Evolutionary conservation across 768 basidiomycete species (phyloP), one percentile per base, ranked within the genome.

Genomic region (Sistotremastrum niveocremeum): DNA sequence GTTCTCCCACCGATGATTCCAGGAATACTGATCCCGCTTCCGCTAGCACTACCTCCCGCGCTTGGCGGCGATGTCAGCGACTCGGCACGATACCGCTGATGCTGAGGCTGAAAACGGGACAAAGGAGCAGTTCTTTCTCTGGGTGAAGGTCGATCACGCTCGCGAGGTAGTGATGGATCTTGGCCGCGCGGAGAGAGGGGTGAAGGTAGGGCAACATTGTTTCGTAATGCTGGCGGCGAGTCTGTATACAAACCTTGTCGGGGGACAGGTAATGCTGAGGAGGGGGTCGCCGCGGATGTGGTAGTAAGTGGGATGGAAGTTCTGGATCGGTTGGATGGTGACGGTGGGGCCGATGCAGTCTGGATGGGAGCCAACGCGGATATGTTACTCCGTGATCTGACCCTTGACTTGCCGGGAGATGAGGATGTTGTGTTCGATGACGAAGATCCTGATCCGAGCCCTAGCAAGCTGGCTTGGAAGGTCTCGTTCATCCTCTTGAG

Each of bases 401-500:
- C 36, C 34, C 30, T 50, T 39, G 4, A 9, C 33, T 6, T 8
- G n/a, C 9, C 31, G n/a, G 11, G 29, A 32, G 46, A 39, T 30
- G 46, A 42, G 30, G 46, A 39, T 28, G 44, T 48, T 39, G 28
- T 47, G 37, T 45, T 38, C 34, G 47, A 4, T 50, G 42, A 35
- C 51, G 51, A 35, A 45, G 46, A 7, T 28, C 48, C 32, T 44
- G 63, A 61, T 3, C 70, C 72, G 2, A 84, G 62, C 11, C 77
- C 78, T 47, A 77, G 74, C 33, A 86, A 61, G 41, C 77, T 81
- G 46, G 70, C 72, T 54, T 76, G 51, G 58, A 86, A 86, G 37
- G 68, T 65, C 52, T 78, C 79, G 47, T 82, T 75, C 83, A 85
- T 81, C 60, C 68, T 67, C 41, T 62, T 64, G 45, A 86, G 57